Evolutionary conservation across 139 green algal genomes (phyloP), one percentile per base, ranked within the genome.

Genomic region (Edaphochlamys debaryana): DNA sequence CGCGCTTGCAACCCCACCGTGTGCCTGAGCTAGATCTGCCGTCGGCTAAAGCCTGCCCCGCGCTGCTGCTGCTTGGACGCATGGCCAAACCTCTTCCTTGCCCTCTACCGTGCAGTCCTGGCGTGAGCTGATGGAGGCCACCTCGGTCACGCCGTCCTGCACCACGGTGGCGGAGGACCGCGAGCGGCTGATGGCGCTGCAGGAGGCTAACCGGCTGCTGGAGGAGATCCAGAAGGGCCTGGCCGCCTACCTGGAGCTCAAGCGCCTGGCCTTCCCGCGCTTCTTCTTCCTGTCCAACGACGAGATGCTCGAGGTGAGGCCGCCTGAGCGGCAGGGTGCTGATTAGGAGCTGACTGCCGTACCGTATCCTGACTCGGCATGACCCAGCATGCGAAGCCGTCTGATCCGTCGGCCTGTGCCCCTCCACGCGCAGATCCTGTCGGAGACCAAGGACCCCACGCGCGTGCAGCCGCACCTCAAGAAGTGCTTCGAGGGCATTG

Each of bases 251-350:
- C 86, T 97, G 74, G 94, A 97, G 89, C 76, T 95, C 71, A 96
- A 96, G 86, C 87, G 93, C 67, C 92, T 96, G 62, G 92, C 93
- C 36, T 96, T 96, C 87, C 91, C 93, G 13, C 85, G 93, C 27
- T 96, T 95, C 92, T 95, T 95, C 90, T 95, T 96, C 89, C 78
- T 96, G 48, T 95, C 90, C 29, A 96, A 96, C 79, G 92, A 96
- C 69, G 93, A 96, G 86, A 95, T 96, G 92, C 91, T 96, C 54
- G 91, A 94, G 87, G 94, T 95, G 45, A 76, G 94, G 62, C 88
- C 67, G 22, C n/a, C n/a, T n/a, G n/a, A 82, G 92, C 75, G n/a
- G 25, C 32, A 42, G 63, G 8, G 8, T 66, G 58, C 20, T 13
- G 20, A 23, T 30, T 30, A n/a, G 13, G 58, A 29, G 20, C n/a